Evolutionary conservation across 495 filamentous ascomycete genomes (phyloP).

Genomic region (Xeromyces bisporus): DNA sequence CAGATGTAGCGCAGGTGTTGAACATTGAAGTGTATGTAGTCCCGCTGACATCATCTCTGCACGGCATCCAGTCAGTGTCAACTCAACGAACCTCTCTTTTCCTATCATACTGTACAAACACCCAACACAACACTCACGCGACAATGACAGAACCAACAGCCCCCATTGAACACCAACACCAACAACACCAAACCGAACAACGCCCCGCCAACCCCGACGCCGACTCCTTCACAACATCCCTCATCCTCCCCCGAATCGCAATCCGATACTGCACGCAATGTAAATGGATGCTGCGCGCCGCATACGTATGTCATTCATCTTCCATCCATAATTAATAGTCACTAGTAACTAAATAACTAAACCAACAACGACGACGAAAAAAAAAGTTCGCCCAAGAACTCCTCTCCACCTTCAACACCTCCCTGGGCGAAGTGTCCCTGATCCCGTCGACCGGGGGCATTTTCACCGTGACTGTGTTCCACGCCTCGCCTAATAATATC

Average conservation of each 20-base stretch:
- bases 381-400: conserved; percentile 85
- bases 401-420: conserved; percentile 79
- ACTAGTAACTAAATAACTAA: no score
- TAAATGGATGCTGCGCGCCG: conserved; percentile 81
- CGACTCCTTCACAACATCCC: conserved; percentile 2
- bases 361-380: no score
- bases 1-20: no score
- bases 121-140: no score
- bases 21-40: no score
- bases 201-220: not conserved
- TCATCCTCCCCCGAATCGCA: conserved; percentile 44
- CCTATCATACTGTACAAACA: no score
- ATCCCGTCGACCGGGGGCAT: conserved; percentile 70
- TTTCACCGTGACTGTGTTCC: conserved; percentile 54
- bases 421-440: conserved; percentile 81
- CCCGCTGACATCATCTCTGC: no score
- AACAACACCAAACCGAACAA: conserved; percentile 1
- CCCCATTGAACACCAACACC: conserved; percentile 6
- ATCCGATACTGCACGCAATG: conserved; percentile 75
- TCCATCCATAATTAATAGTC: no score
- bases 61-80: no score
- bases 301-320: conserved; percentile 44
- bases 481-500: conserved; percentile 9
- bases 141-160: conserved; percentile 12
- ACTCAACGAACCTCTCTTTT: no score